Percentiles rank a stretch among this genome's conserved stretches.
phyloP scores from a whole-genome alignment of 768 basidiomycete genomes.

The Hericium alpestre region DNA sequence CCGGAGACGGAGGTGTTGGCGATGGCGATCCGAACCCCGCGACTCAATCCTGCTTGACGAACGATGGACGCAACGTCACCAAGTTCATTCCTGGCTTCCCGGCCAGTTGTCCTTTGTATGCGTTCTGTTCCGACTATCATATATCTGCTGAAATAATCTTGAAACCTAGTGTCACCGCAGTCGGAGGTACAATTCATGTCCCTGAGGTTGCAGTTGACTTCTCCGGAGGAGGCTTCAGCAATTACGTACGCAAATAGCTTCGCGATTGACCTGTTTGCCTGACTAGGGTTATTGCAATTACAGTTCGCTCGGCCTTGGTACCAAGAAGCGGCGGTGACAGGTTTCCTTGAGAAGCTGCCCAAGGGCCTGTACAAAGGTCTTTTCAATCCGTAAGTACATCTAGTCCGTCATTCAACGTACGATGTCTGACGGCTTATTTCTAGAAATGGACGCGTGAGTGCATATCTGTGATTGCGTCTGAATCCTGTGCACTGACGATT shows the following conservation, averaged over 20 bases:
- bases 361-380: slow-evolving; percentile 40
- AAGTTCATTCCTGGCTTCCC: slow-evolving; percentile 50
- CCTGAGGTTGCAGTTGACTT: slow-evolving; percentile 52
- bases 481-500: not conserved
- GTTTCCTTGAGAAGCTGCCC: slow-evolving; percentile 33
- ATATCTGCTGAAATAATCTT: not conserved
- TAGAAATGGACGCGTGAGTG: slow-evolving; percentile 33
- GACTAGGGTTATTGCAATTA: slow-evolving; percentile 16
- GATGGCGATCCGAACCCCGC: slow-evolving; percentile 44
- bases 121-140: not conserved
- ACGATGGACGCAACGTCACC: slow-evolving; percentile 44
- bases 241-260: slow-evolving; percentile 35
- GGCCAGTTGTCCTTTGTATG: slow-evolving; percentile 35
- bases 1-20: slow-evolving; percentile 63
- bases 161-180: slow-evolving; percentile 48
- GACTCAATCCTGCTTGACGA: slow-evolving; percentile 44
- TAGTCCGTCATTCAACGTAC: slow-evolving; percentile 12
- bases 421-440: not conserved
- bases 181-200: slow-evolving; percentile 52
- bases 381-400: slow-evolving; percentile 46
- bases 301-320: slow-evolving; percentile 46
- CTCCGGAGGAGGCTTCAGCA: slow-evolving; percentile 69
- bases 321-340: slow-evolving; percentile 34
- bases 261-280: not conserved
- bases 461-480: slow-evolving; percentile 1